Percentiles rank a stretch among this genome's conserved stretches.
Conservation (phyloP, 2,329 filamentous ascomycete species). For the Cryphonectria parasitica region DNA sequence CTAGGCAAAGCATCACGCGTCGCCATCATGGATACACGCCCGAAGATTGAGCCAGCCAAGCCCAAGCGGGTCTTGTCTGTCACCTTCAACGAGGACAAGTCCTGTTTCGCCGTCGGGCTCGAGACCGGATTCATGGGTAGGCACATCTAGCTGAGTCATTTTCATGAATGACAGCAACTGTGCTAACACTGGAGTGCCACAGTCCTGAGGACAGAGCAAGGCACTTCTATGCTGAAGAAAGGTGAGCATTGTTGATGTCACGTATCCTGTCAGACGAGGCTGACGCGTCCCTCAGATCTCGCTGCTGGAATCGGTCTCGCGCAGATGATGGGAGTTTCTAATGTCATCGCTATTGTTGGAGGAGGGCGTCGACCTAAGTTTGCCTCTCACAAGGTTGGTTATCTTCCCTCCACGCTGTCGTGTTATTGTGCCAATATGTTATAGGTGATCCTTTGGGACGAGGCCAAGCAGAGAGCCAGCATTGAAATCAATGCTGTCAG, state of each 20-base stretch:
- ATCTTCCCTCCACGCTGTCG: neutral
- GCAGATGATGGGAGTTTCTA: conserved; percentile 84
- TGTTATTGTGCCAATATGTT: neutral
- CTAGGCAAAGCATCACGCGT: neutral
- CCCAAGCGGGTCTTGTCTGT: conserved; percentile 79
- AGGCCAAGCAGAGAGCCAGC: conserved; percentile 71
- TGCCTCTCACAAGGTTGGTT: conserved; percentile 76
- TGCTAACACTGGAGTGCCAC: conserved; percentile 35
- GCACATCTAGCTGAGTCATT: no score
- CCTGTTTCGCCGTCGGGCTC: conserved; percentile 84
- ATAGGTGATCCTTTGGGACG: conserved; percentile 88
- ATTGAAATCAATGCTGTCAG: conserved; percentile 82
- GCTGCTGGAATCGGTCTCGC: conserved; percentile 81
- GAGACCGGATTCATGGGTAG: conserved; percentile 84
- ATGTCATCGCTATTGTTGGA: conserved; percentile 87
- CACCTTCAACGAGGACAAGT: conserved; percentile 83
- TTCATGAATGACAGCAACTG: neutral
- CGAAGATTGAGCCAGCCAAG: conserved; percentile 77
- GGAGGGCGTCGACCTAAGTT: conserved; percentile 86
- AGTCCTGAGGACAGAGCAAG: conserved; percentile 77
- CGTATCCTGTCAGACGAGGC: conserved; percentile 14
- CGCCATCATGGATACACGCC: conserved; percentile 81
- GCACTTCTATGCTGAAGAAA: conserved; percentile 63
- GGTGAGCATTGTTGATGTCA: conserved; percentile 13
- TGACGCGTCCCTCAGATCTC: conserved; percentile 59